Evolutionary conservation across 2,329 filamentous ascomycete genomes (phyloP).

Genomic region (Monilinia polystroma): DNA sequence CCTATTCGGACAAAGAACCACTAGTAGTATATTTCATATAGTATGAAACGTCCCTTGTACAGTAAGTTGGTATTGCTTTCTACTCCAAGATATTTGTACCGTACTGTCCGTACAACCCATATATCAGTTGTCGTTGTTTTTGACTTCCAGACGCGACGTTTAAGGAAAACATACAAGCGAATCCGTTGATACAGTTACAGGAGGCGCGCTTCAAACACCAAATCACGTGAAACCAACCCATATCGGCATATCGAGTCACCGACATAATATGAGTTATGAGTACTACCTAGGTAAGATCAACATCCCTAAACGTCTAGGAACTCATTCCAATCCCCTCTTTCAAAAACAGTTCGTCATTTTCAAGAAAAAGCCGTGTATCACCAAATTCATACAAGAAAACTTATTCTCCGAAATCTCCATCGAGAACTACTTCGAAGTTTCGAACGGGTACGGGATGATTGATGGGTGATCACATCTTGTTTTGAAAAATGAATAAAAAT

Average conservation of each 20-base stretch:
- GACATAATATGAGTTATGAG: neutral
- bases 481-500: constrained; percentile 7
- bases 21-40: neutral
- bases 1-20: constrained; percentile 12
- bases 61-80: neutral
- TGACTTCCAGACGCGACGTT: neutral
- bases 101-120: neutral
- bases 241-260: neutral
- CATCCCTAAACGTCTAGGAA: neutral
- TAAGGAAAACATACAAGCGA: neutral
- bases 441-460: constrained; percentile 18
- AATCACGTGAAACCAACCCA: constrained; percentile 17
- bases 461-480: constrained; percentile 19
- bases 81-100: neutral
- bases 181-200: constrained; percentile 21
- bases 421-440: constrained; percentile 19
- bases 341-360: neutral
- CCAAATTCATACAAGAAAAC: constrained; percentile 4
- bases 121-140: neutral
- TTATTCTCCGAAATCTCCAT: constrained; percentile 17
- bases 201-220: constrained; percentile 18
- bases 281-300: no score
- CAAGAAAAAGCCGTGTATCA: neutral
- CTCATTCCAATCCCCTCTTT: neutral
- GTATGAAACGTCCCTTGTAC: neutral